A percentile compares a stretch with the other conserved stretches of the same genome.
These are phyloP conservation scores for Metarhizium rileyi DNA, from an alignment of 2,329 filamentous ascomycete species.

Conservation along the genomic window DNA sequence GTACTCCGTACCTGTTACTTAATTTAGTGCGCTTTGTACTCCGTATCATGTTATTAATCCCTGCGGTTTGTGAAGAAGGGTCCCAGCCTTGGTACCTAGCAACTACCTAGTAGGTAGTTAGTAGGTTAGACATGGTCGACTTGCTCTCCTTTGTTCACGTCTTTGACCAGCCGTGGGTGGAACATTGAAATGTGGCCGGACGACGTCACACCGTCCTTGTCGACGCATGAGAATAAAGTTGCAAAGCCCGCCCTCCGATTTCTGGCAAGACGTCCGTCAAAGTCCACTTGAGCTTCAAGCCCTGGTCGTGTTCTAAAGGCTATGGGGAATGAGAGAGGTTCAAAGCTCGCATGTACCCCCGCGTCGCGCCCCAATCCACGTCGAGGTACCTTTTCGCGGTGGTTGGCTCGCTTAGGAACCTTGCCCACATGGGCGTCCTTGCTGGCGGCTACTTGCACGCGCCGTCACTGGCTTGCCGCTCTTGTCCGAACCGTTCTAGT, in stretches of 20 bases:
- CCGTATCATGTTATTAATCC: too few species aligned
- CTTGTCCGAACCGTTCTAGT: slow-evolving; percentile 1
- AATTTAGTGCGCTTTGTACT: too few species aligned
- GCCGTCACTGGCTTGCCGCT: slow-evolving; percentile 3
- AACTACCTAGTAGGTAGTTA: too few species aligned
- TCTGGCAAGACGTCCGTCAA: background rate
- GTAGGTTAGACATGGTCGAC: too few species aligned
- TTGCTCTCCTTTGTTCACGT: too few species aligned
- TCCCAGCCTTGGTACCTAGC: too few species aligned
- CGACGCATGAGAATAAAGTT: background rate
- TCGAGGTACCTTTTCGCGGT: slow-evolving; percentile 8
- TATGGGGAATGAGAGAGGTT: slow-evolving; percentile 2
- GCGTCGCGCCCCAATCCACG: slow-evolving; percentile 2
- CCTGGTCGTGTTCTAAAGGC: background rate
- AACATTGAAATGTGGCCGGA: too few species aligned
- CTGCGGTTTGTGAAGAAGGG: too few species aligned
- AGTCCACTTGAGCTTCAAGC: background rate
- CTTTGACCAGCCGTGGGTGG: too few species aligned
- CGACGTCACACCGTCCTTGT: too few species aligned
- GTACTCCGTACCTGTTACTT: too few species aligned
- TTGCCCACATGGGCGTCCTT: slow-evolving; percentile 6
- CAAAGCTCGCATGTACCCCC: slow-evolving; percentile 1
- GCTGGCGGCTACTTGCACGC: slow-evolving; percentile 1
- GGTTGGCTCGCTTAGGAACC: slow-evolving; percentile 2
- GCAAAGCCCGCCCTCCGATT: background rate